These are phyloP conservation scores for Penicillium antarcticum DNA, from an alignment of 495 filamentous ascomycete species.

Conservation along the genomic window DNA sequence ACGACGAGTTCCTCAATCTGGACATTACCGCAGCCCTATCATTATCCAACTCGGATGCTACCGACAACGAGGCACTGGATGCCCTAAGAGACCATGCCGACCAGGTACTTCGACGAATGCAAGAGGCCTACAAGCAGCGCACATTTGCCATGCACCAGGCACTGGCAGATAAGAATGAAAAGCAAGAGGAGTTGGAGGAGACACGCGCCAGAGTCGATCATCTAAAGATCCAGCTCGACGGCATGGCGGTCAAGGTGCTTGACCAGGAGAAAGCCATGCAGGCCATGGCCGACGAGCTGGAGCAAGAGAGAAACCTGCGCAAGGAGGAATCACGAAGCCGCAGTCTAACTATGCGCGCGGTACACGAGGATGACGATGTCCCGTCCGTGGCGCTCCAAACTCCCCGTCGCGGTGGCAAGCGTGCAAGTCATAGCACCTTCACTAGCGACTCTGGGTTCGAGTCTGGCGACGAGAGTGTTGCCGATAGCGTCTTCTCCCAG, in stretches of 20 bases:
- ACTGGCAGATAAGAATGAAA: slow-evolving; percentile 59
- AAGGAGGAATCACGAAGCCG: slow-evolving; percentile 51
- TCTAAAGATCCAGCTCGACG: slow-evolving; percentile 72
- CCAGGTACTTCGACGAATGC: slow-evolving; percentile 60
- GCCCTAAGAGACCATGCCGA: slow-evolving; percentile 67
- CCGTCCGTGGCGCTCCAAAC: slow-evolving; percentile 55
- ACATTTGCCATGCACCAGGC: slow-evolving; percentile 57
- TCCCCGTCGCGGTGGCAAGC: slow-evolving; percentile 44
- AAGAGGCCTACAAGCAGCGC: slow-evolving; percentile 66
- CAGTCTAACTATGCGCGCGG: slow-evolving; percentile 32
- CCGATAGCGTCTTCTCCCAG: slow-evolving; percentile 63
- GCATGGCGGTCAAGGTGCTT: slow-evolving; percentile 64
- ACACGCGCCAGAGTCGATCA: slow-evolving; percentile 62
- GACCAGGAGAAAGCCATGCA: slow-evolving; percentile 65
- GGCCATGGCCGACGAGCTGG: slow-evolving; percentile 60
- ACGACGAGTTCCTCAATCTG: slow-evolving; percentile 64
- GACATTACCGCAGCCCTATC: slow-evolving; percentile 64
- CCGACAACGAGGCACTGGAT: slow-evolving; percentile 65
- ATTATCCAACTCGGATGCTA: slow-evolving; percentile 47
- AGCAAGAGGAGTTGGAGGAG: slow-evolving; percentile 71
- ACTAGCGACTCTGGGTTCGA: slow-evolving; percentile 53
- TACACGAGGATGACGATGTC: slow-evolving; percentile 31
- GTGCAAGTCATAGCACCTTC: slow-evolving; percentile 50
- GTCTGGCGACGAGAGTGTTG: slow-evolving; percentile 52
- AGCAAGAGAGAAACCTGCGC: slow-evolving; percentile 53